phyloP scores from a whole-genome alignment of 2,329 filamentous ascomycete genomes.

The Xylaria sp. region DNA sequence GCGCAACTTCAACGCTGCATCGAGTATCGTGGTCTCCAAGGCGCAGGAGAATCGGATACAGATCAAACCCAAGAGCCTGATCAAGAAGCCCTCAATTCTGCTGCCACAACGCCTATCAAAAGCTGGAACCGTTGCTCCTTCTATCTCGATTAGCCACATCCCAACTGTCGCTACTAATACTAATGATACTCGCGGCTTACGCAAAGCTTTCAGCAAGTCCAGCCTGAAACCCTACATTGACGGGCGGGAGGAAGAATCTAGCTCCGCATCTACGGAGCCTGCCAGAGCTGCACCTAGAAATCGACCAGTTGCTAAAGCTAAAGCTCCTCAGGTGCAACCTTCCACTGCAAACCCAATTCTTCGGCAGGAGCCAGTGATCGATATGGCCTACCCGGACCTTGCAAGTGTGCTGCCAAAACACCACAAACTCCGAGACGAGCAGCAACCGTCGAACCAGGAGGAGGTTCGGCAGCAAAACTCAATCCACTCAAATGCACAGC shows the following conservation, averaged over 20 bases:
- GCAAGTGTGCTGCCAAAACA: constrained; percentile 8
- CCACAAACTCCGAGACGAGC: neutral
- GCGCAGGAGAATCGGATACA: constrained; percentile 57
- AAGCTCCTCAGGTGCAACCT: constrained; percentile 24
- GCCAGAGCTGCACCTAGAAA: constrained; percentile 15
- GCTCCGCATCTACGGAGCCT: constrained; percentile 16
- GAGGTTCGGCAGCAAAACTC: constrained; percentile 13
- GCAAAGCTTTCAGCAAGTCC: constrained; percentile 18
- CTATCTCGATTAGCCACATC: constrained; percentile 40
- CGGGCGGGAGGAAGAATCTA: constrained; percentile 12
- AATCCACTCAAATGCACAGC: constrained; percentile 8
- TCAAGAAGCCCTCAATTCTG: constrained; percentile 52
- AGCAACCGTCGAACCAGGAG: constrained; percentile 11
- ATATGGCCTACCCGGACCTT: neutral
- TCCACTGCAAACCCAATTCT: constrained; percentile 2
- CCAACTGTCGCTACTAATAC: constrained; percentile 17
- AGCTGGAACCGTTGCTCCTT: constrained; percentile 39
- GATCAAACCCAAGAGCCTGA: constrained; percentile 25
- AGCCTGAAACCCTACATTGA: constrained; percentile 41
- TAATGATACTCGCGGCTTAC: constrained; percentile 3
- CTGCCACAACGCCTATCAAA: constrained; percentile 49
- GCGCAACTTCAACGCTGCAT: constrained; percentile 40
- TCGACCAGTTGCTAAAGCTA: constrained; percentile 6
- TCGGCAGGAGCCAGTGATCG: constrained; percentile 24
- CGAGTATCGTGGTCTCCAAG: constrained; percentile 45